Evolutionary conservation across 2,329 filamentous ascomycete genomes (phyloP).

Genomic region (Colletotrichum cereale): DNA sequence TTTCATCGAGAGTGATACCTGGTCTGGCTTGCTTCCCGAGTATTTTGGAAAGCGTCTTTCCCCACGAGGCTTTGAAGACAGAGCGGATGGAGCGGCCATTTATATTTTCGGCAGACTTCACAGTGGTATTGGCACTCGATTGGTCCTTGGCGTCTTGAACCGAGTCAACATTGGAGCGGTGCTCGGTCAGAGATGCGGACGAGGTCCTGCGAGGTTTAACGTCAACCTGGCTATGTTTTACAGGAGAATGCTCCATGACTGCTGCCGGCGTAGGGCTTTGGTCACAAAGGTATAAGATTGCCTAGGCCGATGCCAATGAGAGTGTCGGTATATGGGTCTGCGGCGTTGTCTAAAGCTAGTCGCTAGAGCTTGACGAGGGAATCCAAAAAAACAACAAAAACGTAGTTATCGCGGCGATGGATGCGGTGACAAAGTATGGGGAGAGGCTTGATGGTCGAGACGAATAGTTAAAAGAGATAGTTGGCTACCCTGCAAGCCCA

Average conservation of each 20-base stretch:
- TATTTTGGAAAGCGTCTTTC: not conserved
- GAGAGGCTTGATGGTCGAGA: not conserved
- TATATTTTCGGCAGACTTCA: not conserved
- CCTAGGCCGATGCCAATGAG: not conserved
- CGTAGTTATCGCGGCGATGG: not conserved
- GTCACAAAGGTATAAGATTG: not conserved
- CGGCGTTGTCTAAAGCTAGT: not conserved
- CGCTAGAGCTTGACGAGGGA: not conserved
- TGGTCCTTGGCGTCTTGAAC: not conserved
- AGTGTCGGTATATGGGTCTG: not conserved
- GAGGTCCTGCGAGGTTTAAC: not conserved
- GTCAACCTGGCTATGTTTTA: not conserved
- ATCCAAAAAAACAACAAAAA: not conserved
- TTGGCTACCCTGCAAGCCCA: not conserved
- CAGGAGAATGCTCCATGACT: conserved; percentile 1
- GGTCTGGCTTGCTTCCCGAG: not conserved
- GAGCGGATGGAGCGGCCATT: not conserved
- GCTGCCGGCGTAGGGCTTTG: not conserved
- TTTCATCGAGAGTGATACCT: not conserved
- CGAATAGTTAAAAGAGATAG: not conserved
- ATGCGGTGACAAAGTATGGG: not conserved
- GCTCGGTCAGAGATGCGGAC: not conserved
- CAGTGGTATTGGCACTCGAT: not conserved
- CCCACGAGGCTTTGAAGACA: not conserved
- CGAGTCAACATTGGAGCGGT: not conserved